Percentiles rank a stretch among this genome's conserved stretches.
These are phyloP conservation scores for Pelagophyceae sp. DNA, from an alignment of 352 stramenopile genomes.

Conservation along the genomic window DNA sequence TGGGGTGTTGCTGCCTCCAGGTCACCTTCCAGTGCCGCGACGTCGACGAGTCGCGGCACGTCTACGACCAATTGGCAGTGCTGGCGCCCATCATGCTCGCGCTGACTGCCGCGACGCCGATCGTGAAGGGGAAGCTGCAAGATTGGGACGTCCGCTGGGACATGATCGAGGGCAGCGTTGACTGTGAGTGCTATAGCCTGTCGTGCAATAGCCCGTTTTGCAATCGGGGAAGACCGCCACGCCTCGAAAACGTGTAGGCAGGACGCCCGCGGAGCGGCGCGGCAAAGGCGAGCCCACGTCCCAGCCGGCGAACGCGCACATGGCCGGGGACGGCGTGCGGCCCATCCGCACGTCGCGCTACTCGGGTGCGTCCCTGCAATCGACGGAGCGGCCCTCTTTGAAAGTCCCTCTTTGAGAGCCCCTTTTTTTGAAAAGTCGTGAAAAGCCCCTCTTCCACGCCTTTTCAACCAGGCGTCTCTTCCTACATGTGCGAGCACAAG, in stretches of 20 bases:
- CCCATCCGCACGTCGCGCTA: slow-evolving; percentile 91
- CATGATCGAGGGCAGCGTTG: slow-evolving; percentile 91
- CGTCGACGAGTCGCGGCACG: slow-evolving; percentile 91
- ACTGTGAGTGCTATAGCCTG: too few species aligned
- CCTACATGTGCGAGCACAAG: slow-evolving; percentile 42
- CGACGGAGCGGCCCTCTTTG: too few species aligned
- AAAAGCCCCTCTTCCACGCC: too few species aligned
- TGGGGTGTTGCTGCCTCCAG: slow-evolving; percentile 99
- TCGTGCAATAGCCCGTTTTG: too few species aligned
- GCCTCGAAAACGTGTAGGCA: too few species aligned
- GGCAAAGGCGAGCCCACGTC: slow-evolving; percentile 34
- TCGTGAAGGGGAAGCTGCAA: slow-evolving; percentile 80
- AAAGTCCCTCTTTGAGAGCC: too few species aligned
- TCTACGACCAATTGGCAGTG: slow-evolving; percentile 97
- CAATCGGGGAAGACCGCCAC: too few species aligned
- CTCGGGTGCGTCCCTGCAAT: too few species aligned
- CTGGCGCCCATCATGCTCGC: slow-evolving; percentile 96
- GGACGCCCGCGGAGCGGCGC: slow-evolving; percentile 61
- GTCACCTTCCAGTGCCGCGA: slow-evolving; percentile 96
- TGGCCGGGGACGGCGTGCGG: slow-evolving; percentile 80
- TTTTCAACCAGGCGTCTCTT: too few species aligned
- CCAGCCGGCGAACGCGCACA: slow-evolving; percentile 66
- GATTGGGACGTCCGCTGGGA: slow-evolving; percentile 68
- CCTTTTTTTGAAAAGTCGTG: too few species aligned
- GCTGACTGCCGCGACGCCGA: slow-evolving; percentile 93